These are phyloP conservation scores for Leccinum uliginosum DNA, from an alignment of 768 basidiomycete genomes.

Conservation along the genomic window DNA sequence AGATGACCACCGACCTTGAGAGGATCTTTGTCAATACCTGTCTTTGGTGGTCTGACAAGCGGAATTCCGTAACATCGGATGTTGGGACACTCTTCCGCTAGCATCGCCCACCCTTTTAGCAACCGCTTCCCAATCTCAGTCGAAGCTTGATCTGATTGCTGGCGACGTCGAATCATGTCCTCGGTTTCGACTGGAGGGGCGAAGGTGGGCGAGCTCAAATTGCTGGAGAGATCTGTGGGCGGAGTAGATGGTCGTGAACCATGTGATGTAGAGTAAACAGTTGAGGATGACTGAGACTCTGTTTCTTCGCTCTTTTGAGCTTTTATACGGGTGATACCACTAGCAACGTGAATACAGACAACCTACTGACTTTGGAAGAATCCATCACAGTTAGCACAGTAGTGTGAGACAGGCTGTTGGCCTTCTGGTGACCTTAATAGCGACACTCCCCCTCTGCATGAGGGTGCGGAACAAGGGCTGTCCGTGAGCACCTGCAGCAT, in stretches of 20 bases:
- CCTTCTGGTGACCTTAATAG: conserved; percentile 67
- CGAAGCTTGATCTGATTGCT: conserved; percentile 79
- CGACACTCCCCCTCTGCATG: conserved; percentile 59
- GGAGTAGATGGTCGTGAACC: conserved; percentile 69
- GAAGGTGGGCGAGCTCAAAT: conserved; percentile 59
- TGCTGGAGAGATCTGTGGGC: conserved; percentile 67
- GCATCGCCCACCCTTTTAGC: conserved; percentile 83
- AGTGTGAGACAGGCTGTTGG: conserved; percentile 38
- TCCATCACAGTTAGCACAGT: conserved; percentile 66
- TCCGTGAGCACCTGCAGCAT: conserved; percentile 58
- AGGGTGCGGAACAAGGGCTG: conserved; percentile 48
- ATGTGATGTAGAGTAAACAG: conserved; percentile 46
- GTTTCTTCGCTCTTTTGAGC: conserved; percentile 16
- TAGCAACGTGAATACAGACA: neutral
- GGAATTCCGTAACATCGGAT: conserved; percentile 71
- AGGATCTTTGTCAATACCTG: conserved; percentile 55
- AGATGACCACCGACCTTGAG: conserved; percentile 48
- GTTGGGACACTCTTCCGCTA: conserved; percentile 81
- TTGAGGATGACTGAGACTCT: conserved; percentile 35
- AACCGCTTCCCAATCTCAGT: conserved; percentile 74
- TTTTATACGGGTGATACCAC: conserved; percentile 9
- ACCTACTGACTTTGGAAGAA: conserved; percentile 30
- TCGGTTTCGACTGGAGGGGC: conserved; percentile 62
- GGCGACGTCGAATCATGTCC: conserved; percentile 61
- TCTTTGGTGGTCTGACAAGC: conserved; percentile 73